Percentiles rank a stretch among this genome's conserved stretches.
phyloP scores from a whole-genome alignment of 495 filamentous ascomycete species.

The Neurospora intermedia region DNA sequence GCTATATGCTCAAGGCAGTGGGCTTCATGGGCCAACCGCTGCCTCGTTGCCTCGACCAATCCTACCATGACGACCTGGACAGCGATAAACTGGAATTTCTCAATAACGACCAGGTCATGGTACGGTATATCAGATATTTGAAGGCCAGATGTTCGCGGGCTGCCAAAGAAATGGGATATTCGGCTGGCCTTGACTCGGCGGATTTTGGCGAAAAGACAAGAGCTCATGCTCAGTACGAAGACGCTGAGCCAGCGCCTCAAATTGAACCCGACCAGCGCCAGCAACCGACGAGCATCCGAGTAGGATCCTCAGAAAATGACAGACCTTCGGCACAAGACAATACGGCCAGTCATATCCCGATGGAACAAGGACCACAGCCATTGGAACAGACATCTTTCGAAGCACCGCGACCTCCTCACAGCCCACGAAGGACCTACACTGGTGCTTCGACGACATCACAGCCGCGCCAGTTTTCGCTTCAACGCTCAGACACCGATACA shows the following conservation, averaged over 20 bases:
- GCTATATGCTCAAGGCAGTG: not conserved
- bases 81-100: not conserved
- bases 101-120: conserved; percentile 3
- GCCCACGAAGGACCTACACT: not conserved
- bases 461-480: not conserved
- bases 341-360: not conserved
- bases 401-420: not conserved
- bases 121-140: not conserved
- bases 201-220: not conserved
- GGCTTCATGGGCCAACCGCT: conserved; percentile 2
- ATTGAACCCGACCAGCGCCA: not conserved
- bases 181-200: not conserved
- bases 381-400: not conserved
- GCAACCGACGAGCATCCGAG: not conserved
- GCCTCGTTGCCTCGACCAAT: conserved; percentile 4
- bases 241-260: not conserved
- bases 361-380: not conserved
- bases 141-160: not conserved
- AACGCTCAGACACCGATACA: not conserved
- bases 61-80: conserved; percentile 3
- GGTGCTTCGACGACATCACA: not conserved
- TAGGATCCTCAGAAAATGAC: not conserved
- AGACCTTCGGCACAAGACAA: not conserved
- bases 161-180: not conserved
- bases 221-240: not conserved